Conservation (phyloP, 139 green algal species). For the Tetradesmus obliquus region DNA sequence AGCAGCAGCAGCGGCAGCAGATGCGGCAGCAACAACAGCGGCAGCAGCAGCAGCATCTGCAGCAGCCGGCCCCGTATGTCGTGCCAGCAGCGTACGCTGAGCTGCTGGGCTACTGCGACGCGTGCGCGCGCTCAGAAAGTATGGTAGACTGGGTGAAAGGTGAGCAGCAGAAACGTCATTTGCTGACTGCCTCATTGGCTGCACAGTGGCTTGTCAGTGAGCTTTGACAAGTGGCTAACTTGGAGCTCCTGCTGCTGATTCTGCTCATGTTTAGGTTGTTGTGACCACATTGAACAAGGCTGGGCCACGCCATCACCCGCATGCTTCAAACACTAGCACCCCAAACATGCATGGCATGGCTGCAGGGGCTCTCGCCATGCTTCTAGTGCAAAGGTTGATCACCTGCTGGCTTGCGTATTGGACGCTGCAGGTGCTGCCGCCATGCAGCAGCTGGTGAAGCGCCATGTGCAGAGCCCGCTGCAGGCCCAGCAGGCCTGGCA, state of each 20-base stretch:
- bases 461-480: neutral
- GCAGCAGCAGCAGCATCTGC: neutral
- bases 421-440: neutral
- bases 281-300: too few species aligned
- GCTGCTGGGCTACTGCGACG: neutral
- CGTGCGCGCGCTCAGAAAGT: neutral
- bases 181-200: neutral
- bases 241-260: neutral
- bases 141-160: conserved; percentile 21
- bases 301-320: too few species aligned
- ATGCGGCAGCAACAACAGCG: neutral
- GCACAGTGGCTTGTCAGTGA: neutral
- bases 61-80: neutral
- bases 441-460: neutral
- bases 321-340: too few species aligned
- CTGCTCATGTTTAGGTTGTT: too few species aligned
- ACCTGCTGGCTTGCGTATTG: neutral
- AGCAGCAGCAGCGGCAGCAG: neutral
- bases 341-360: neutral
- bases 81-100: neutral
- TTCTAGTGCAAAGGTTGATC: neutral
- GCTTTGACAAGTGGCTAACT: neutral
- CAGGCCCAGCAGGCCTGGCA: conserved; percentile 44
- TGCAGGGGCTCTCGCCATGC: neutral
- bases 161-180: neutral